A percentile compares a stretch with the other conserved stretches of the same genome.
Conservation (phyloP, 345 rosid genomes). For the Moricandia moricandioides region DNA sequence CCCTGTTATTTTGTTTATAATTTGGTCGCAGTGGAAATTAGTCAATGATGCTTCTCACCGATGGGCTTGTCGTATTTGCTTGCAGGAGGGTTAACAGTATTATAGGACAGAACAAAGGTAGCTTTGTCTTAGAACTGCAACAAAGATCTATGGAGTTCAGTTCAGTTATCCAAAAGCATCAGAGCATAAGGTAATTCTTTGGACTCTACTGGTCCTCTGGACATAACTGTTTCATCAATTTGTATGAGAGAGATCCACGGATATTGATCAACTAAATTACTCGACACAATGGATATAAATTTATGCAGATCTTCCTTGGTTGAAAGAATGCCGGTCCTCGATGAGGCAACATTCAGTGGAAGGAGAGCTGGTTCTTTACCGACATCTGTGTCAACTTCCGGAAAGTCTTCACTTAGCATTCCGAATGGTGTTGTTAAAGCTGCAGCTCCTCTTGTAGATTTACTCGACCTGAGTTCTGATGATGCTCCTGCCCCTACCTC, state of each 20-base stretch:
- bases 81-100: constrained; percentile 77
- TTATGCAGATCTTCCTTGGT: constrained; percentile 74
- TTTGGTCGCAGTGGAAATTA: constrained; percentile 3
- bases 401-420: constrained; percentile 52
- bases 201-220: background rate
- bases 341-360: constrained; percentile 89
- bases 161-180: constrained; percentile 84
- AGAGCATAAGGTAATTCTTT: constrained; percentile 62
- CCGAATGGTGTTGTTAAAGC: constrained; percentile 79
- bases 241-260: constrained; percentile 2
- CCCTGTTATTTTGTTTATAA: background rate
- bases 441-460: constrained; percentile 81
- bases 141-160: constrained; percentile 90
- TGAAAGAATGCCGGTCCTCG: constrained; percentile 98
- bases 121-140: constrained; percentile 93
- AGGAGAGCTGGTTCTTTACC: constrained; percentile 86
- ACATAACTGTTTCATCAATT: constrained; percentile 3
- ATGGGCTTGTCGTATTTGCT: constrained; percentile 22
- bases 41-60: constrained; percentile 12
- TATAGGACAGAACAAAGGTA: constrained; percentile 65
- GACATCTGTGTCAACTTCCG: constrained; percentile 55
- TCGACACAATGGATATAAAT: constrained; percentile 28
- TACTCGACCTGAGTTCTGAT: constrained; percentile 83
- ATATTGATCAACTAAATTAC: constrained; percentile 14
- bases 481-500: constrained; percentile 73